phyloP scores from a whole-genome alignment of 148 eudicot species.

The Vaccinium darrowii region DNA sequence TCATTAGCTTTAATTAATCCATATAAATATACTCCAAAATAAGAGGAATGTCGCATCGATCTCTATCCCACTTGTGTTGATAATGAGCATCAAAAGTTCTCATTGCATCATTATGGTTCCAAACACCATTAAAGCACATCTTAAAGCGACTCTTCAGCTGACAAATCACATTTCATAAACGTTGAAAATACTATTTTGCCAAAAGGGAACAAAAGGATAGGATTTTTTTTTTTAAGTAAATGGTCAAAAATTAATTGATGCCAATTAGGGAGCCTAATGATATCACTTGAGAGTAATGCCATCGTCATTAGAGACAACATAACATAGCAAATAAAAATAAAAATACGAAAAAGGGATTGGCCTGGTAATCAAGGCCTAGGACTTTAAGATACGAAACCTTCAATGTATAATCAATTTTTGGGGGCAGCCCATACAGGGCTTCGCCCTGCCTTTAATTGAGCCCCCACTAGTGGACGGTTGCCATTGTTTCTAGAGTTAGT shows the following conservation, averaged over 20 bases:
- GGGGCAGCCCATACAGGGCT: too few species aligned
- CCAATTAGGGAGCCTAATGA: constrained; percentile 3
- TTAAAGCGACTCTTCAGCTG: constrained; percentile 30
- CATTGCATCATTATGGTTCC: constrained; percentile 17
- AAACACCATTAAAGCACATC: constrained; percentile 13
- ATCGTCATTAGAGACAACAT: constrained; percentile 24
- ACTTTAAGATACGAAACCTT: too few species aligned
- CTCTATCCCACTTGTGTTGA: constrained; percentile 4
- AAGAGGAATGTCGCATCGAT: constrained; percentile 7
- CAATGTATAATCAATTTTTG: too few species aligned
- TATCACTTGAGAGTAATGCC: constrained; percentile 21
- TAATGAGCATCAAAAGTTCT: constrained; percentile 9
- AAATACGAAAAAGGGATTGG: neutral
- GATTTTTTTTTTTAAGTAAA: neutral
- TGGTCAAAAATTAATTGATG: neutral
- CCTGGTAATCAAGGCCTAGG: neutral
- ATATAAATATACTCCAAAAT: neutral
- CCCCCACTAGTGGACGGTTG: too few species aligned
- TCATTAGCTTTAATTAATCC: neutral
- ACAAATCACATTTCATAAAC: constrained; percentile 9
- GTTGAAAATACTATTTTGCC: neutral
- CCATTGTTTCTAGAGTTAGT: too few species aligned
- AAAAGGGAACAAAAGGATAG: neutral
- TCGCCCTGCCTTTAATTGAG: too few species aligned
- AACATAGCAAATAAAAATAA: neutral